Percentiles rank a stretch among this genome's conserved stretches.
Evolutionary conservation across 1,284 basidiomycete genomes (phyloP).

Genomic region (Ceratobasidium sp.): DNA sequence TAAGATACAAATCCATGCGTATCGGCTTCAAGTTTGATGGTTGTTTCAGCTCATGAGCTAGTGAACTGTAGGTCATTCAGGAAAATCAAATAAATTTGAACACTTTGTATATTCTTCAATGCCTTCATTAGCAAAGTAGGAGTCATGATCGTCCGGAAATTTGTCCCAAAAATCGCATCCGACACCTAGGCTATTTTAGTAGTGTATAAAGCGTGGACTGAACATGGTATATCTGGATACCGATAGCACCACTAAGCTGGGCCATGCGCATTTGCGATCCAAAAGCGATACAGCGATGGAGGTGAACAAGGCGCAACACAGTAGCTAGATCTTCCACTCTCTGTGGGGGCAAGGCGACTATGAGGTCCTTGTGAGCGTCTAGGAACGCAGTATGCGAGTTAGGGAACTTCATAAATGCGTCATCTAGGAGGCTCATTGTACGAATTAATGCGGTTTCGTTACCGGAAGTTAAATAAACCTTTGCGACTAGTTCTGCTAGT

Average conservation of each 20-base stretch:
- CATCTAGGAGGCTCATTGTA: too few relatives aligned
- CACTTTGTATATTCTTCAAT: conserved; percentile 33
- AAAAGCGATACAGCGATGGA: conserved; percentile 17
- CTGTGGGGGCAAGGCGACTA: not conserved
- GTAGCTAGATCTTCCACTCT: not conserved
- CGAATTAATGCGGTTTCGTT: too few relatives aligned
- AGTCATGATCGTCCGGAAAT: conserved; percentile 34
- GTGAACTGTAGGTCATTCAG: not conserved
- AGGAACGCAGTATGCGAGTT: conserved; percentile 2
- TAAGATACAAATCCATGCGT: conserved; percentile 35
- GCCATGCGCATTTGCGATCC: conserved; percentile 34
- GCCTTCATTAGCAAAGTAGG: conserved; percentile 37
- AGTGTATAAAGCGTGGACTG: conserved; percentile 6
- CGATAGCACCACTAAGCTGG: conserved; percentile 13
- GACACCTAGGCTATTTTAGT: not conserved
- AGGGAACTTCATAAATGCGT: conserved; percentile 2
- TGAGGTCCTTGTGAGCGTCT: conserved; percentile 27
- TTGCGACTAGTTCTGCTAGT: too few relatives aligned
- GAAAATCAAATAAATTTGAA: not conserved
- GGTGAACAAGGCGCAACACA: conserved; percentile 22
- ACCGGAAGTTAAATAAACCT: too few relatives aligned
- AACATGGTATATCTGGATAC: conserved; percentile 37
- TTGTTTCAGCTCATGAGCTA: conserved; percentile 12
- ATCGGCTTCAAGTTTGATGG: not conserved
- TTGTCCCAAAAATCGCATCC: conserved; percentile 20